Percentiles rank a stretch among this genome's conserved stretches.
These are phyloP conservation scores for Onygenales sp. DNA, from an alignment of 2,329 filamentous ascomycete genomes.

Conservation along the genomic window DNA sequence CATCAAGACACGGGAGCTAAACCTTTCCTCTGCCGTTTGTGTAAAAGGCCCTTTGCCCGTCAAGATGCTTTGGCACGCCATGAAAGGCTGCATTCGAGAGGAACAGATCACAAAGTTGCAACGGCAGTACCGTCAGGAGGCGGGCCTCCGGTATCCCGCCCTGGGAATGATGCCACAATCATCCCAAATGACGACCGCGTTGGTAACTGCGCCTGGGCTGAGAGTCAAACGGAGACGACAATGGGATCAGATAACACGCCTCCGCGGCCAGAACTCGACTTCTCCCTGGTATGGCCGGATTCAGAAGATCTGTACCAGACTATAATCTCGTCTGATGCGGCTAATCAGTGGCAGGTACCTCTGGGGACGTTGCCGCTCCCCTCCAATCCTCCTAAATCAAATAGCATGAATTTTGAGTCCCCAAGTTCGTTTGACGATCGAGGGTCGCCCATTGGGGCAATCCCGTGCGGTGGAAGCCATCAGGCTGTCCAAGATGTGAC, in stretches of 20 bases:
- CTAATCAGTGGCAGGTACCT: slow-evolving; percentile 35
- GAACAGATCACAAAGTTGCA: slow-evolving; percentile 15
- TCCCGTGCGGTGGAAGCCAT: slow-evolving; percentile 33
- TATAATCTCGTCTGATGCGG: slow-evolving; percentile 32
- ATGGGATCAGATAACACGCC: slow-evolving; percentile 16
- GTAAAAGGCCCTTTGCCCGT: slow-evolving; percentile 32
- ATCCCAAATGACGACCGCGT: not conserved
- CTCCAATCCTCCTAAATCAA: slow-evolving; percentile 20
- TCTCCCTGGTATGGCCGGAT: slow-evolving; percentile 37
- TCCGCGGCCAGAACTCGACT: slow-evolving; percentile 26
- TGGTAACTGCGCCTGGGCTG: not conserved
- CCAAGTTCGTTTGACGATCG: slow-evolving; percentile 29
- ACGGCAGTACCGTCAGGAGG: slow-evolving; percentile 9
- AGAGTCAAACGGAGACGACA: slow-evolving; percentile 6
- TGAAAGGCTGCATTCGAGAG: slow-evolving; percentile 32
- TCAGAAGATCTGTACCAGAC: slow-evolving; percentile 36
- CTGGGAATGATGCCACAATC: not conserved
- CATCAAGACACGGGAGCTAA: slow-evolving; percentile 31
- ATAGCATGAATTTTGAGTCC: slow-evolving; percentile 24
- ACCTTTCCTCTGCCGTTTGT: slow-evolving; percentile 33
- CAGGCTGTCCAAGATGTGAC: slow-evolving; percentile 38
- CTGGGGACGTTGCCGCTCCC: slow-evolving; percentile 33
- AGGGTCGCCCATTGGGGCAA: slow-evolving; percentile 25
- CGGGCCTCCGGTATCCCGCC: not conserved
- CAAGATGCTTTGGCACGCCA: slow-evolving; percentile 38